These are phyloP conservation scores for Neurospora sp. DNA, from an alignment of 495 filamentous ascomycete species.

Conservation along the genomic window DNA sequence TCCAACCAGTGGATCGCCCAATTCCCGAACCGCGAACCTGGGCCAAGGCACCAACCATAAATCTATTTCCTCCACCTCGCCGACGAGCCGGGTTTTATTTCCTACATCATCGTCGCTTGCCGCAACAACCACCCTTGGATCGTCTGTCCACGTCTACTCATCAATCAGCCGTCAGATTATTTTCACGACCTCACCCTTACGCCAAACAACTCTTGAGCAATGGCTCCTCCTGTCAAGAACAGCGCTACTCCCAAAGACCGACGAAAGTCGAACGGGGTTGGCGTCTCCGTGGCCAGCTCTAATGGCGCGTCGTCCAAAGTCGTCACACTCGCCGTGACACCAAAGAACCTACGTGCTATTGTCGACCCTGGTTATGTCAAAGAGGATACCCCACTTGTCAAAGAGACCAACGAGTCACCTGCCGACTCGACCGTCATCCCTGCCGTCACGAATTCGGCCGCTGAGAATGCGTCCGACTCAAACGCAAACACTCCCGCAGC, in stretches of 20 bases:
- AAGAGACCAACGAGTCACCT: slow-evolving; percentile 19
- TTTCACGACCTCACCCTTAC: not conserved
- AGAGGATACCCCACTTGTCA: slow-evolving; percentile 30
- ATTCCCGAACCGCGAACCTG: slow-evolving; percentile 13
- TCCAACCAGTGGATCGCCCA: slow-evolving; percentile 21
- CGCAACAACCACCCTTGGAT: slow-evolving; percentile 1
- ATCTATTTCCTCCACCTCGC: slow-evolving; percentile 8
- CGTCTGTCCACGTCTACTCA: slow-evolving; percentile 3
- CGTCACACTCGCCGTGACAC: slow-evolving; percentile 29
- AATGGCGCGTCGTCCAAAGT: slow-evolving; percentile 19
- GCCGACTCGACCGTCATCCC: slow-evolving; percentile 17
- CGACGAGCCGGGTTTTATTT: not conserved
- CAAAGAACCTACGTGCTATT: slow-evolving; percentile 33
- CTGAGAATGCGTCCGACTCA: slow-evolving; percentile 40
- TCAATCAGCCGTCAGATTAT: slow-evolving; percentile 5
- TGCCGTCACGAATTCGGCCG: slow-evolving; percentile 24
- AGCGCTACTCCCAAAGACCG: slow-evolving; percentile 32
- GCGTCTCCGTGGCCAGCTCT: slow-evolving; percentile 2
- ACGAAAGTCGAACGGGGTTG: slow-evolving; percentile 27
- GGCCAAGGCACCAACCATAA: slow-evolving; percentile 10
- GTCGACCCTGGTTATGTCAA: slow-evolving; percentile 31
- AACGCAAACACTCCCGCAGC: slow-evolving; percentile 35
- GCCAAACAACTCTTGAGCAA: slow-evolving; percentile 2
- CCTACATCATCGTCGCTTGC: not conserved
- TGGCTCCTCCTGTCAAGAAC: slow-evolving; percentile 33